Conservation (phyloP, 345 rosid species). For the Eucalyptus regnans region DNA sequence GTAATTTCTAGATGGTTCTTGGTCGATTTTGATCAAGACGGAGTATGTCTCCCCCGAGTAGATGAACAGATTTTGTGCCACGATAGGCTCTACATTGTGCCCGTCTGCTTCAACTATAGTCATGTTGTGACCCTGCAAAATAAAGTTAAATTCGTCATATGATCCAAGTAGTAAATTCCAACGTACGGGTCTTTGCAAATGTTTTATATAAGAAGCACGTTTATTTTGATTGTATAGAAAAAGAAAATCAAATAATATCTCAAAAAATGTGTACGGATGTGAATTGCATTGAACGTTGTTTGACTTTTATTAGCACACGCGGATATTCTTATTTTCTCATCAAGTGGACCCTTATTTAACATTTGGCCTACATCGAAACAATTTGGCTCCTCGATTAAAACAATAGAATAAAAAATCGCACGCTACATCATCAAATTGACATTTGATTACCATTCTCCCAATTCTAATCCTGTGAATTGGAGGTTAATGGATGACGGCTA, state of each 20-base stretch:
- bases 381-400: neutral
- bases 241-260: neutral
- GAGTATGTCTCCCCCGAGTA: constrained; percentile 86
- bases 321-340: neutral
- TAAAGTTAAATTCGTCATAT: neutral
- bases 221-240: neutral
- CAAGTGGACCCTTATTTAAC: neutral
- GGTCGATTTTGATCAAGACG: constrained; percentile 42
- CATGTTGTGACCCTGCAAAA: constrained; percentile 44
- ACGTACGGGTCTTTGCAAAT: neutral
- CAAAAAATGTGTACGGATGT: neutral
- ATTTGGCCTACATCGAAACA: neutral
- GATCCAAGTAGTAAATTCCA: neutral
- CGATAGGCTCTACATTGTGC: constrained; percentile 61
- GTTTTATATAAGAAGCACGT: neutral
- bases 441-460: neutral
- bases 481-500: too few relatives aligned
- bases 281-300: neutral
- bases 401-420: too few relatives aligned
- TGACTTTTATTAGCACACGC: neutral
- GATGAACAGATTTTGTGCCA: constrained; percentile 48
- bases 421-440: neutral
- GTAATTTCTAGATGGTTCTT: constrained; percentile 47
- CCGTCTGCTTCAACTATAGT: constrained; percentile 86
- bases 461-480: neutral